Percentiles rank a stretch among this genome's conserved stretches.
Conservation (phyloP, 768 basidiomycete genomes). For the Mrakia hoshinonis region DNA sequence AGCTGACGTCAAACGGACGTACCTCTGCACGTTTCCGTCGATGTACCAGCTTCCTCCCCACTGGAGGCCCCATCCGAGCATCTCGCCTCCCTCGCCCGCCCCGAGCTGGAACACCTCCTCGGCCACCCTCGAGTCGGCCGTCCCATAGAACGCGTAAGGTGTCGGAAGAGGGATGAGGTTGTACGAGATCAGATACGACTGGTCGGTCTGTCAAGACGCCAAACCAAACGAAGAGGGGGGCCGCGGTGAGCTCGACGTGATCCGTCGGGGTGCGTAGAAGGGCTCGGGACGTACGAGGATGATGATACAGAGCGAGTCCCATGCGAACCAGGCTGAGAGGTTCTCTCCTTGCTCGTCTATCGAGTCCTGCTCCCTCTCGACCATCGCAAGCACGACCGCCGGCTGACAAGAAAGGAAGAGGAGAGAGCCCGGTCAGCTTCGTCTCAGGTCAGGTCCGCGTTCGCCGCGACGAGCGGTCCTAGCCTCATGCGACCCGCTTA, state of each 20-base stretch:
- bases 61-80: conserved; percentile 18
- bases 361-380: conserved; percentile 67
- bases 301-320: conserved; percentile 68
- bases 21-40: conserved; percentile 41
- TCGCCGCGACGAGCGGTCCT: too few species aligned
- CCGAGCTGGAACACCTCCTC: conserved; percentile 19
- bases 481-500: too few species aligned
- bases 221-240: neutral
- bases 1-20: conserved; percentile 30
- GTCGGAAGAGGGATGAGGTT: conserved; percentile 51
- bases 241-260: neutral
- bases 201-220: conserved; percentile 53
- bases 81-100: conserved; percentile 18
- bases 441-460: too few species aligned
- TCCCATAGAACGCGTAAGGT: conserved; percentile 48
- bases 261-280: conserved; percentile 8
- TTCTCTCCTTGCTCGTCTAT: conserved; percentile 79
- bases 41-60: conserved; percentile 50
- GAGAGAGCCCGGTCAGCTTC: neutral
- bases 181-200: conserved; percentile 69
- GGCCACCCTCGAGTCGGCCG: neutral
- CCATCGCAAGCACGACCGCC: conserved; percentile 48
- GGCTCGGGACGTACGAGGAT: conserved; percentile 54
- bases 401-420: conserved; percentile 35
- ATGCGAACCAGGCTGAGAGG: conserved; percentile 64